Base-by-base conservation (phyloP, 768 basidiomycete species). In the Naganishia antarctica region DNA sequence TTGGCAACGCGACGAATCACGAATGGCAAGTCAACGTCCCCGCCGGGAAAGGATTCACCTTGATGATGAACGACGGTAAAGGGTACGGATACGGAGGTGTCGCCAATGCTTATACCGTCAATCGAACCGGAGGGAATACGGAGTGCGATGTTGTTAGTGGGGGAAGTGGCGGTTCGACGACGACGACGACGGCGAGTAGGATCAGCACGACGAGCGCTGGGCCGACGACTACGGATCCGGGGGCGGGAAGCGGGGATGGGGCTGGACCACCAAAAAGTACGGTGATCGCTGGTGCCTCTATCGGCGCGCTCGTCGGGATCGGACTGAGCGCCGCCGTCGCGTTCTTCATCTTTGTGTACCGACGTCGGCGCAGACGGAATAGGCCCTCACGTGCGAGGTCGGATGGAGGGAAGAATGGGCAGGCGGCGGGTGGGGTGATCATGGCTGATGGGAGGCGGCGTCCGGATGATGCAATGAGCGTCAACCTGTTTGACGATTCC, bases 61-160 rank as follows among this genome's bases (percentile, higher is more conserved):
- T 67, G 44, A 63, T 67, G 61, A 58, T 67, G 61, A 67, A 67
- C 47, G 46, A 57, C 23, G 66, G 25, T 15, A 59, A 46, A 26
- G 66, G 66, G 49, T 63, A 63, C 29, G 66, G 61, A 0, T 46
- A 40, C 11, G 66, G 66, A 9, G 66, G 66, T 18, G 61, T 62
- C 4, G 53, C 29, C 2, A 31, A 29, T 11, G 6, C 31, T 18
- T 67, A 67, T 28, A 21, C 25, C 1, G 66, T 67, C 1, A 67
- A 67, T 32, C 34, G 29, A 21, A 58, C 63, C 11, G 31, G 53
- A 21, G 50, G 23, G 37, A 15, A 34, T 23, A 41, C 21, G 3
- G 48, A 40, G 23, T 46, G 34, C 13, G 48, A 63, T 21, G 49
- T 63, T 16, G 37, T 63, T 6, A 45, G 21, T 8, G 48, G 59